These are phyloP conservation scores for Gamarada debralockiae DNA, from an alignment of 495 filamentous ascomycete genomes.

Conservation along the genomic window DNA sequence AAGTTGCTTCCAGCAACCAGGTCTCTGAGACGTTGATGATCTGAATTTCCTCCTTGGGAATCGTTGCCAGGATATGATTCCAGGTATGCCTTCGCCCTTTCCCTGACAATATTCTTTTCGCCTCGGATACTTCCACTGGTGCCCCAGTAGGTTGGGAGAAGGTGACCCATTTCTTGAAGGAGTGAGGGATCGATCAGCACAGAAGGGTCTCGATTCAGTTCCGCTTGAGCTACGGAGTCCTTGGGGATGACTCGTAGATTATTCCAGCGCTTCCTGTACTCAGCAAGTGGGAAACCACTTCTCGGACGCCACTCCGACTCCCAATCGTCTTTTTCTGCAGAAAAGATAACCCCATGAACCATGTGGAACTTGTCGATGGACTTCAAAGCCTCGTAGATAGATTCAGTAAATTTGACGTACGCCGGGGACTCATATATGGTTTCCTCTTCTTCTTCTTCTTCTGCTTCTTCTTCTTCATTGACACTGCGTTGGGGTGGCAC, in stretches of 20 bases:
- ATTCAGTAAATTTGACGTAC: slow-evolving; percentile 10
- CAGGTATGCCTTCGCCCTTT: slow-evolving; percentile 16
- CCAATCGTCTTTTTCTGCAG: slow-evolving; percentile 28
- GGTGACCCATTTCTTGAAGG: background rate
- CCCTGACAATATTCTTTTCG: slow-evolving; percentile 17
- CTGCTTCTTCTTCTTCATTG: background rate
- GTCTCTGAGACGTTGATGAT: slow-evolving; percentile 13
- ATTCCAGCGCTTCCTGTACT: slow-evolving; percentile 16
- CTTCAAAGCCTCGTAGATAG: slow-evolving; percentile 20
- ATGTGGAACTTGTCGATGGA: slow-evolving; percentile 18
- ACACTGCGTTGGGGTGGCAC: background rate
- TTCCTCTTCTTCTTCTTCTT: slow-evolving; percentile 4
- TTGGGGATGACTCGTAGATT: slow-evolving; percentile 1
- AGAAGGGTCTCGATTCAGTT: background rate
- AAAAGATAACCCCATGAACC: slow-evolving; percentile 22
- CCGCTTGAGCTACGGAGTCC: background rate
- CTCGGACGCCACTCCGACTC: slow-evolving; percentile 18
- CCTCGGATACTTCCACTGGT: slow-evolving; percentile 11
- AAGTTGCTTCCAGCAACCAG: background rate
- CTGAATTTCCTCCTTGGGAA: slow-evolving; percentile 9
- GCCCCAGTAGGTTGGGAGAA: too few species aligned
- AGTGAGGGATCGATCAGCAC: slow-evolving; percentile 2
- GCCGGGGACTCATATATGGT: slow-evolving; percentile 1
- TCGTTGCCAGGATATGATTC: slow-evolving; percentile 13
- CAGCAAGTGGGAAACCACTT: slow-evolving; percentile 22